These are phyloP conservation scores for Rhizopus sp. DNA, from an alignment of 371 early-diverging fungal species.

Conservation along the genomic window DNA sequence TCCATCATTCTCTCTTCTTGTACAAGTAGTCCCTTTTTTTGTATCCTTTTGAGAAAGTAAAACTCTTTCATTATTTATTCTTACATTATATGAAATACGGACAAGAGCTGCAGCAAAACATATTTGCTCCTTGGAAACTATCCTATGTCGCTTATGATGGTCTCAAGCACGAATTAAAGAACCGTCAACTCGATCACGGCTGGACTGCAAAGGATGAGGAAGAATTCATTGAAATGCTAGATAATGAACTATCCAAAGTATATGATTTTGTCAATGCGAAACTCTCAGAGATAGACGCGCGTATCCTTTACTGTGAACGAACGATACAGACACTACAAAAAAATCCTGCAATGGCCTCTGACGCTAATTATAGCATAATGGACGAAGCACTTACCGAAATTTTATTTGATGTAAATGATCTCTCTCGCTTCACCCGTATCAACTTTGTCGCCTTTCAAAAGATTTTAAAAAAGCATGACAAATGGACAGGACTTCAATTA, in stretches of 20 bases:
- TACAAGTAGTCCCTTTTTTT: not conserved
- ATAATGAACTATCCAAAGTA: slow-evolving; percentile 28
- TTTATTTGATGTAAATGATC: slow-evolving; percentile 78
- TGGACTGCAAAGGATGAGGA: slow-evolving; percentile 66
- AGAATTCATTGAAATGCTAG: slow-evolving; percentile 60
- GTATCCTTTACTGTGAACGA: slow-evolving; percentile 23
- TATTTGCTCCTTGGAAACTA: slow-evolving; percentile 22
- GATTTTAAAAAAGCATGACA: slow-evolving; percentile 93
- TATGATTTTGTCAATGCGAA: slow-evolving; percentile 21
- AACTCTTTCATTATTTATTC: not conserved
- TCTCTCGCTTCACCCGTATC: slow-evolving; percentile 85
- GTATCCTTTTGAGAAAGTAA: not conserved
- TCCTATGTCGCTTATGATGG: slow-evolving; percentile 26
- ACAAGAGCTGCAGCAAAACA: slow-evolving; percentile 20
- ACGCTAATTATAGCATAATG: slow-evolving; percentile 53
- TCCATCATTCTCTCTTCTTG: no score
- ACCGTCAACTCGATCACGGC: slow-evolving; percentile 21
- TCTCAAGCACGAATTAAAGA: slow-evolving; percentile 23
- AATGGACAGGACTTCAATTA: slow-evolving; percentile 26
- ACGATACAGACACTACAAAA: slow-evolving; percentile 13
- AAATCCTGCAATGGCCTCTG: slow-evolving; percentile 23
- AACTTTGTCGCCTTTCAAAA: slow-evolving; percentile 95
- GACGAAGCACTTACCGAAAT: slow-evolving; percentile 75
- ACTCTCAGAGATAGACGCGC: slow-evolving; percentile 17
- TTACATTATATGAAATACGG: slow-evolving; percentile 19